Evolutionary conservation across 2,329 filamentous ascomycete genomes (phyloP), one percentile per base, ranked within the genome.

Genomic region (Parastagonospora avenae): DNA sequence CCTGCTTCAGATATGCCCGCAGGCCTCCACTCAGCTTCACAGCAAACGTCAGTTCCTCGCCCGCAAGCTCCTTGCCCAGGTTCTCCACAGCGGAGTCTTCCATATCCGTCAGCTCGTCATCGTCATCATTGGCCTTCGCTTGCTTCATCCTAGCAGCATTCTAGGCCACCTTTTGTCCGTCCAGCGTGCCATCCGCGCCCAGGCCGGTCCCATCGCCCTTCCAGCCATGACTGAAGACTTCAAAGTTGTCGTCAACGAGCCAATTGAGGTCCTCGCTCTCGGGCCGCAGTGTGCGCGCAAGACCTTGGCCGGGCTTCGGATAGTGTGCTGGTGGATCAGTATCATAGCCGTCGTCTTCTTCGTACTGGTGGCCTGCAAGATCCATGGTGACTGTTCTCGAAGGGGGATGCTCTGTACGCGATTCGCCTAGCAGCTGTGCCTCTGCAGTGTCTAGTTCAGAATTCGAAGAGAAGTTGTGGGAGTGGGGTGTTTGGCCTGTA

Each of bases 251-350:
- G 59, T 88, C 86, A 7, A 85, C 80, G 19, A 89, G 68, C 75
- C 85, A 86, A 50, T 84, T 78, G 33, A 86, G 60, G 64, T 88
- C 85, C 24, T 84, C 80, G 14, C 77, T 77, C 57, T 87, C 82
- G 1, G 80, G 78, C 6, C 81, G 78, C 15, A 88, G 64, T 19
- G 77, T 80, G 27, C 73, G 51, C 57, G 76, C 77, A 5, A 89
- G 74, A 2, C 86, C 86, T 47, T 85, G 80, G 1, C 86, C 86
- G 6, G 85, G 77, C 55, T 81, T 81, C 0, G 85, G 85, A 58
- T 88, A 88, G 37, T 85, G 79, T 27, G 83, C 80, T 4, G 79
- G 79, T 19, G 79, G 79, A 51, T 79, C 77, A 2, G 74, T 75
- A 54, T 77, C 77, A 61, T 85, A 84, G 39, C 82, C 81, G 40